A percentile compares a stretch with the other conserved stretches of the same genome.
Conservation (phyloP, 1,284 basidiomycete species). For the Puccinia hordei region DNA sequence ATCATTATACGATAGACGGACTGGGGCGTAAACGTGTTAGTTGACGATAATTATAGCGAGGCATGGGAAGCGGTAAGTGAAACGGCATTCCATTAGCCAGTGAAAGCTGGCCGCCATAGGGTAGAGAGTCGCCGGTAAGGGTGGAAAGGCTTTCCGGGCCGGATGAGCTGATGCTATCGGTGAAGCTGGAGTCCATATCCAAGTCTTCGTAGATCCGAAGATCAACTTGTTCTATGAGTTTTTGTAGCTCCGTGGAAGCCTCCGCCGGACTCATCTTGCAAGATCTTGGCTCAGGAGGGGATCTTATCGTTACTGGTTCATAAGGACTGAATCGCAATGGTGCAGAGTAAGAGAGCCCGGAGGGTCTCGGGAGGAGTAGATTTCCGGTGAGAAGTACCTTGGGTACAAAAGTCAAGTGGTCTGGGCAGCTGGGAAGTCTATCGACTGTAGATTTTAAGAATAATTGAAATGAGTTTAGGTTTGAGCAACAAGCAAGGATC, state of each 20-base stretch:
- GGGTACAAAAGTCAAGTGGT: not conserved
- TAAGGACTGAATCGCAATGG: not conserved
- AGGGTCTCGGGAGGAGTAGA: not conserved
- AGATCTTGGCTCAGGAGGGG: not conserved
- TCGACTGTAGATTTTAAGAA: not conserved
- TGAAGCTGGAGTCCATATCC: not conserved
- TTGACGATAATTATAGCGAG: not conserved
- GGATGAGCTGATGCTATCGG: not conserved
- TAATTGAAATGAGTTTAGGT: not conserved
- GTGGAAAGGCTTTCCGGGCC: not conserved
- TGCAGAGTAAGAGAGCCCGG: not conserved
- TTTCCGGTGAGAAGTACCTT: not conserved
- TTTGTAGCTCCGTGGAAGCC: not conserved
- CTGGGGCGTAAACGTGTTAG: not conserved
- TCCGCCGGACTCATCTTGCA: conserved; percentile 4
- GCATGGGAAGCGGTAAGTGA: not conserved
- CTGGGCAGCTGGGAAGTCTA: not conserved
- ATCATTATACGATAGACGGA: not conserved
- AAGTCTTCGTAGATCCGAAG: not conserved
- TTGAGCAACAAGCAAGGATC: not conserved
- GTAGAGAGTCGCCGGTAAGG: not conserved
- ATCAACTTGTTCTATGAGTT: not conserved
- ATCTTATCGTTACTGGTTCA: not conserved
- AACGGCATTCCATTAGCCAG: not conserved
- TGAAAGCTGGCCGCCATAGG: not conserved